phyloP scores from a whole-genome alignment of 1,139 yeast genomes.

The Pichia norvegensis region DNA sequence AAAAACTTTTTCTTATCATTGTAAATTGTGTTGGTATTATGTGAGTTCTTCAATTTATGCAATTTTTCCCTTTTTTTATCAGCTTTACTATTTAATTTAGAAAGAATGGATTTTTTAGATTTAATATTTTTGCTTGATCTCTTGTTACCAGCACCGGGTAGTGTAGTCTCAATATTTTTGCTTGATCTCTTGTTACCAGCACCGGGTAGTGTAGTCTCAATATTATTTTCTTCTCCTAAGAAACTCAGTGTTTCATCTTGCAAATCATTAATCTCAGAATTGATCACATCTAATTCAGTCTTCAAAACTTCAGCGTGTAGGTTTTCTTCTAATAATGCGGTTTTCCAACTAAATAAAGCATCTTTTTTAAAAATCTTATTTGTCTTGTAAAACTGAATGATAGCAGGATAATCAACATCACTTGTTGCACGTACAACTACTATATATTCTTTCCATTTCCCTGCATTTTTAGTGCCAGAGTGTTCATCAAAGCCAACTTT shows the following conservation, averaged over 20 bases:
- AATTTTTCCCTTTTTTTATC: neutral
- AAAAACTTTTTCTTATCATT: neutral
- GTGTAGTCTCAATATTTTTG: too few species aligned
- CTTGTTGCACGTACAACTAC: conserved; percentile 60
- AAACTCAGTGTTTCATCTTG: too few species aligned
- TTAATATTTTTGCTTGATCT: too few species aligned
- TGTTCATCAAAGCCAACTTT: neutral
- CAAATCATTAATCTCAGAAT: too few species aligned
- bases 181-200: too few species aligned
- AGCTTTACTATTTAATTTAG: neutral
- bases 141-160: too few species aligned
- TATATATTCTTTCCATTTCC: conserved; percentile 69
- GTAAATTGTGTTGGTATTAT: too few species aligned
- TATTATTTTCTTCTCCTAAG: too few species aligned
- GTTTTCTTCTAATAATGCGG: neutral
- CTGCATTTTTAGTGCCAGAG: conserved; percentile 22
- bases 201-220: too few species aligned
- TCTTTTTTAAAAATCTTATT: conserved; percentile 32
- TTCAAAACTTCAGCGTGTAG: too few species aligned
- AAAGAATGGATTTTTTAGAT: neutral
- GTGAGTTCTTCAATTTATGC: neutral
- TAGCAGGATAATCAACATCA: conserved; percentile 39
- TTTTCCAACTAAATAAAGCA: neutral
- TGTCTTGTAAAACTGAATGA: conserved; percentile 53
- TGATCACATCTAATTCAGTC: neutral